phyloP scores from a whole-genome alignment of 495 filamentous ascomycete species.

The Aspergillus haitiensis region DNA sequence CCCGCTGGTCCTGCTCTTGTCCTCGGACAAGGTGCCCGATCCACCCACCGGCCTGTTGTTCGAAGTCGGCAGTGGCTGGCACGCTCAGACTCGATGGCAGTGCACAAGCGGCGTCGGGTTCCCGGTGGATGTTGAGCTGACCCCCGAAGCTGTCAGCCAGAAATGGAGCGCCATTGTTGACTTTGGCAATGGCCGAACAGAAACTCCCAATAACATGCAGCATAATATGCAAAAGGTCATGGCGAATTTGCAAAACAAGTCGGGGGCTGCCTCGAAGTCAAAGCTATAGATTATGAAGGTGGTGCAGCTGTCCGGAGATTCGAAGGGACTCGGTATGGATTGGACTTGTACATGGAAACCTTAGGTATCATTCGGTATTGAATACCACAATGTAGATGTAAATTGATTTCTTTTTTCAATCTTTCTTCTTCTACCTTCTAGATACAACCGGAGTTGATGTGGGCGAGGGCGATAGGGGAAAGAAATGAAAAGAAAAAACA shows the following conservation, averaged over 20 bases:
- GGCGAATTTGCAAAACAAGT: neutral
- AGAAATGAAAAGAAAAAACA: too few relatives aligned
- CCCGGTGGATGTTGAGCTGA: constrained; percentile 83
- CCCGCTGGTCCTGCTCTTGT: constrained; percentile 82
- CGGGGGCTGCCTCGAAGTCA: neutral
- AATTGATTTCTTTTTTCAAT: too few relatives aligned
- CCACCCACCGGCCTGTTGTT: constrained; percentile 87
- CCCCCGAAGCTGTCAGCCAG: constrained; percentile 79
- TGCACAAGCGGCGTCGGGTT: constrained; percentile 87
- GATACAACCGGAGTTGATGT: too few relatives aligned
- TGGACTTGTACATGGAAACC: too few relatives aligned
- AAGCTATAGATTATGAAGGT: neutral
- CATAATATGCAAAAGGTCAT: neutral
- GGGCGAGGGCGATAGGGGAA: too few relatives aligned
- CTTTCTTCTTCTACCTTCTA: too few relatives aligned
- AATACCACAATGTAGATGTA: too few relatives aligned
- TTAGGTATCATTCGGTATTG: too few relatives aligned
- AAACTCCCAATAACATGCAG: constrained; percentile 32
- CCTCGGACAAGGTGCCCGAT: constrained; percentile 82
- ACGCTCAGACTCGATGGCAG: constrained; percentile 90
- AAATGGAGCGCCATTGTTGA: constrained; percentile 77
- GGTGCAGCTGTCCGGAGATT: too few relatives aligned
- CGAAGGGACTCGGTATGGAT: too few relatives aligned
- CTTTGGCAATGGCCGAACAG: constrained; percentile 87
- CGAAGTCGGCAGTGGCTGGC: constrained; percentile 96